Base-by-base conservation (phyloP, 257 asterid species). In the Petunia axillaris region DNA sequence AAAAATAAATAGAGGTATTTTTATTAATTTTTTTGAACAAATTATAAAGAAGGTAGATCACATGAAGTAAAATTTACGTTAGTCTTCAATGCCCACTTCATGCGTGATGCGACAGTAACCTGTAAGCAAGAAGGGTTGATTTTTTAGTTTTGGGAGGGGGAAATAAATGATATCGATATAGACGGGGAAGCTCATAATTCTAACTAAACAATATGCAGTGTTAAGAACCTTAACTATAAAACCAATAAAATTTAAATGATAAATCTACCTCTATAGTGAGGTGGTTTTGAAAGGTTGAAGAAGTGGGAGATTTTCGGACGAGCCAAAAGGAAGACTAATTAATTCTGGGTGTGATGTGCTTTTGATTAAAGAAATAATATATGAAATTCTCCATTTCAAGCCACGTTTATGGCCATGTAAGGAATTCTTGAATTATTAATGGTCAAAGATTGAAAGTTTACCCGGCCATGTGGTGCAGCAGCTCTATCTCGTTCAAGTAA, bases 371-470 rank as follows among this genome's bases (percentile, higher is more conserved):
- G 3, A 4, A 1, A 35, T 37, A 11, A 10, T 10, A 44, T 3
- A 5, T 16, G 44, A 3, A 71, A 48, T 48, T 10, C 3, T 71
- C 5, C 5, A 5, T 70, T 70, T 70, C 9, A 68, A 46, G 58
- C 41, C 76, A 70, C 10, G 73, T 68, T 25, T 44, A 44, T 68
- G 41, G 53, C 75, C 54, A 6, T 15, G 38, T 41, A 8, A 67
- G 39, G 15, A 43, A 16, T 67, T 68, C 40, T n/a, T 46, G 2
- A 16, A 5, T 70, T 16, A 43, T 25, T 68, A 4, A 46, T 70
- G 59, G 59, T 70, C 59, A 70, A 68, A 44, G 58, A 68, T 68
- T n/a, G 39, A 16, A 68, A 68, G 9, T 44, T 46, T 46, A 38
- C 3, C 41, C 77, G 48, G 43, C 48, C 43, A 70, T 70, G 48